Evolutionary conservation across 129 eudicot genomes (phyloP), one percentile per base, ranked within the genome.

Genomic region (Flaveria sonorensis): DNA sequence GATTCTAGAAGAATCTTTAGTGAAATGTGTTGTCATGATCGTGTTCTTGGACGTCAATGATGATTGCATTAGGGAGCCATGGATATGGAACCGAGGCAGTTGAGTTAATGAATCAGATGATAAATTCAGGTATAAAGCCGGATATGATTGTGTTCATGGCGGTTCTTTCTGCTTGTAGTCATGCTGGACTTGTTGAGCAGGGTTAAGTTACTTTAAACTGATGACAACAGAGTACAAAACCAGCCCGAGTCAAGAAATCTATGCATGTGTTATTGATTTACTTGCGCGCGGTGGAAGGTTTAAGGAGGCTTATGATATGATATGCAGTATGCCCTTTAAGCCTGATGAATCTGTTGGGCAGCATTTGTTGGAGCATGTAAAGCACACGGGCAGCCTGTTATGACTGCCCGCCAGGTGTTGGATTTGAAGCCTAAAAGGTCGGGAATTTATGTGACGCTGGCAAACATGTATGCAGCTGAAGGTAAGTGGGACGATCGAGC

Each of bases 31-130:
- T 19, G 5, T 65, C 89, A 84, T 74, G 86, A 89, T 83, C 61
- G 89, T 40, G 89, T 94, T 86, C 99, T 0, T 94, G 99, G 99
- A 94, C 99, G 9, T 86, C 97, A 13, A 94, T 94, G 99, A 89
- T 94, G 86, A 83, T 87, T 72, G 99, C 90, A 67, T 86, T 84
- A 45, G 99, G 96, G 62, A 89, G 86, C 81, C 97, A 94, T 69
- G 99, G 97, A 15, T 79, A 78, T 74, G 98, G 98, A 10, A 73
- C 80, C 19, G 96, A 87, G 60, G 93, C 93, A 32, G 81, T 87
- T 20, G 78, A 68, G 40, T 63, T 94, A 76, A 89, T 91, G 51
- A 71, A 86, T 59, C 61, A 86, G 61, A 94, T 94, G 97, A 76
- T 83, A 23, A 78, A 30, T 21, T 84, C 89, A 6, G 92, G 96